Evolutionary conservation across 2,329 filamentous ascomycete species (phyloP), one percentile per base, ranked within the genome.

Genomic region (Dothistroma septosporum): DNA sequence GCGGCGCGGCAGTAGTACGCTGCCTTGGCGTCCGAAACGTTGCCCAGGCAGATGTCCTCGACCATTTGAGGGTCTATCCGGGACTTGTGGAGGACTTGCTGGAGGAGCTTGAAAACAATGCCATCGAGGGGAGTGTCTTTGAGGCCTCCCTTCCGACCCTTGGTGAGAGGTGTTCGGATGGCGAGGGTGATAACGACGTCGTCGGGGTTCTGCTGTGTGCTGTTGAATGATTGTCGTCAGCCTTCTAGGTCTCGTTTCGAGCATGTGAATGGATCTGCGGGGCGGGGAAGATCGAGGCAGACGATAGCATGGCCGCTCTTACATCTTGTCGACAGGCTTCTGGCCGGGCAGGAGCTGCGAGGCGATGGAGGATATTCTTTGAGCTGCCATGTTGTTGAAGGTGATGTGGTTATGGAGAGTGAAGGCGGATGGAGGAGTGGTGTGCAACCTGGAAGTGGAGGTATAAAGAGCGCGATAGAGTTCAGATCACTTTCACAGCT

Each of bases 121-220:
- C 88, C 93, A 77, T 99, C 94, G 66, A 97, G 86, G 49, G 84
- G 85, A 10, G 92, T 95, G 76, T 99, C 94, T 82, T 97, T 97
- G 82, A 99, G 89, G 47, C 92, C 91, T 67, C 94, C 93, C 83
- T 97, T 97, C 76, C 83, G 83, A 58, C 85, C 92, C 81, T 97
- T 97, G 73, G 89, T 83, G 64, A 99, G 84, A 0, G 94, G 92
- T 28, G 94, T 97, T 62, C 94, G 90, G 71, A 92, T 82, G 44
- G 93, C 93, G 63, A 95, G 86, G 12, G 94, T 99, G 74, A 99
- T 96, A 75, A 99, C 94, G 61, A 99, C 84, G 80, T 99, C 94
- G 75, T 97, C 94, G 68, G 92, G 86, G 77, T 96, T 95, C 82
- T 97, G 65, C 50, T 66, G 64, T 7, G 61, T 61, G 58, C 64